A percentile compares a stretch with the other conserved stretches of the same genome.
Conservation (phyloP, 306 rosid species). For the Elaeagnus macrophylla region DNA sequence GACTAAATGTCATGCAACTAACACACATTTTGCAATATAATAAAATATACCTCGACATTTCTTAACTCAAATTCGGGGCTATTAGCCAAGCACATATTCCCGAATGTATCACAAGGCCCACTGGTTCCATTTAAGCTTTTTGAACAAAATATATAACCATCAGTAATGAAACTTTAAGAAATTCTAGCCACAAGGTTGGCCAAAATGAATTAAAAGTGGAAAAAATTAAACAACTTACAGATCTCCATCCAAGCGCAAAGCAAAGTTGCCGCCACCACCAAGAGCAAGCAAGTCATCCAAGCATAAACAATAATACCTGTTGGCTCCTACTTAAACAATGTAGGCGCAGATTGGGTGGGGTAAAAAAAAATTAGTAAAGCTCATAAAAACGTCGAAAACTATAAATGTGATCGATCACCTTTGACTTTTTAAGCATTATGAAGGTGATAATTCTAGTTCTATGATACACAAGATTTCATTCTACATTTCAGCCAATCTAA, state of each 20-base stretch:
- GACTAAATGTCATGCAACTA: neutral
- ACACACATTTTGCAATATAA: neutral
- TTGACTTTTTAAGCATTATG: no score
- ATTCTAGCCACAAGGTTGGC: neutral
- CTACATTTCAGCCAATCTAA: neutral
- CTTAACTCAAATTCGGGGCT: slow-evolving; percentile 76
- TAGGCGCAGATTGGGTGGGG: neutral
- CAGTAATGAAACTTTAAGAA: slow-evolving; percentile 12
- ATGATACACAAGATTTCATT: neutral
- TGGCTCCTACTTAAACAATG: slow-evolving; percentile 49
- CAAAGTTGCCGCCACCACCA: slow-evolving; percentile 92
- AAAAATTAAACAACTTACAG: slow-evolving; percentile 48
- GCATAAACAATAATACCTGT: slow-evolving; percentile 70
- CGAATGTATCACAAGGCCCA: slow-evolving; percentile 84
- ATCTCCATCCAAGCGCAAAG: slow-evolving; percentile 78
- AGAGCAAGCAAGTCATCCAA: slow-evolving; percentile 67
- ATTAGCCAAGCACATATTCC: slow-evolving; percentile 76
- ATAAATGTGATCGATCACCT: no score
- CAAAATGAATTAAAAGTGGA: neutral
- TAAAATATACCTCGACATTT: slow-evolving; percentile 72
- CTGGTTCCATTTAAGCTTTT: slow-evolving; percentile 82
- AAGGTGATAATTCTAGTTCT: neutral
- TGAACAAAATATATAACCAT: slow-evolving; percentile 18
- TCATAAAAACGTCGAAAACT: no score
- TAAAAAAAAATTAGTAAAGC: neutral